Base-by-base conservation (phyloP, 176 grass and related monocot species). In the Bromus sterilis region DNA sequence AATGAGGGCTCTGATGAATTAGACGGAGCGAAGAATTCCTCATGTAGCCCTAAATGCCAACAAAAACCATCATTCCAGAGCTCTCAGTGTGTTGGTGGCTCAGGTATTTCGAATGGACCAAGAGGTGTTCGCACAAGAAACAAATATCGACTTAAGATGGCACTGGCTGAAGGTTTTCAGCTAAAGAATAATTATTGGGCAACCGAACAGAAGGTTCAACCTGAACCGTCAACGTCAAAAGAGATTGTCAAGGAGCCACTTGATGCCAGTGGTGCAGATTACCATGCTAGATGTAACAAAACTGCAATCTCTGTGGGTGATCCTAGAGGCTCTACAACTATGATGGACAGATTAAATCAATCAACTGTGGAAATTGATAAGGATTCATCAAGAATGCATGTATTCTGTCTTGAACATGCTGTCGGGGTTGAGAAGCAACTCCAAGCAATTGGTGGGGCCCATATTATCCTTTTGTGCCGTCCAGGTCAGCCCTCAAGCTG, bases 401-500 rank as follows among this genome's bases (percentile, higher is more conserved):
- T 90, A 63, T 99, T 99, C 72, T 99, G 97, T 85, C 97, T 99
- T 76, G 77, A 99, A 56, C 97, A 99, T 83, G 97, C 97, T 72
- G 83, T 89, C 25, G 93, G 93, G 76, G 91, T 96, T 80, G 85
- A 91, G 80, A 93, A 84, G 91, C 97, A 86, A 80, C 89, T 99
- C 85, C 80, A 77, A 49, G 55, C 84, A 59, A 75, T 96, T 25
- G 97, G 97, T 60, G 97, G 97, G 68, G 76, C 88, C 13, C 64
- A 92, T 89, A 77, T 96, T 81, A 78, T 93, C 82, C 82, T 99
- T 51, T 57, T 99, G 69, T 99, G 97, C 49, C 85, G 76, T 96
- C 97, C 93, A 81, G 97, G 97, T 99, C 15, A 85, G 91, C 86
- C 26, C 35, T 63, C 55, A 72, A 13, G 31, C 61, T 56, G 39